These are phyloP conservation scores for Sporodiniella umbellata DNA, from an alignment of 371 early-diverging fungal genomes.

Conservation along the genomic window DNA sequence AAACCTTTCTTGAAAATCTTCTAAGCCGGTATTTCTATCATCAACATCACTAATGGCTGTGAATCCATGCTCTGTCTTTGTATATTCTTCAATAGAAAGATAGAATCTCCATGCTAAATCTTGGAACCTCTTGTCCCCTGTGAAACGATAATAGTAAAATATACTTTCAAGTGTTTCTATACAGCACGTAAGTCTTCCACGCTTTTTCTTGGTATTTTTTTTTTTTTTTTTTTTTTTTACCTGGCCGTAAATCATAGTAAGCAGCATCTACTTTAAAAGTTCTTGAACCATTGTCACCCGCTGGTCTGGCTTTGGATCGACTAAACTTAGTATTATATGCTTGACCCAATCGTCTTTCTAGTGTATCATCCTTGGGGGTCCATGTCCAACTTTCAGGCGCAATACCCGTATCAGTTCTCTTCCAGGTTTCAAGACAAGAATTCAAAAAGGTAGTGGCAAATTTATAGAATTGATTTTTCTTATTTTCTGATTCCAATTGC, in stretches of 20 bases:
- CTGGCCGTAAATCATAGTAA: slow-evolving; percentile 55
- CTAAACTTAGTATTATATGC: not conserved
- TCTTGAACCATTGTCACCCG: not conserved
- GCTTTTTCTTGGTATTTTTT: not conserved
- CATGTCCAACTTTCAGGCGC: slow-evolving; percentile 37
- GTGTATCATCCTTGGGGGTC: slow-evolving; percentile 13
- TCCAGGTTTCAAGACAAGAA: slow-evolving; percentile 31
- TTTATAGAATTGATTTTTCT: slow-evolving; percentile 3
- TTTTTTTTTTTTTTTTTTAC: slow-evolving; percentile 9
- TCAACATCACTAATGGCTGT: slow-evolving; percentile 52
- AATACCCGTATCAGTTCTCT: slow-evolving; percentile 21
- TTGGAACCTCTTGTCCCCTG: slow-evolving; percentile 60
- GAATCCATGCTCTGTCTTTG: slow-evolving; percentile 51
- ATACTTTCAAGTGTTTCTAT: slow-evolving; percentile 56
- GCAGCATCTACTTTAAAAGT: slow-evolving; percentile 15
- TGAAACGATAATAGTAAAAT: slow-evolving; percentile 67
- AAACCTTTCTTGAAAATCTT: slow-evolving; percentile 45
- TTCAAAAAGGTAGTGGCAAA: slow-evolving; percentile 29
- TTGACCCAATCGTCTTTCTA: slow-evolving; percentile 1
- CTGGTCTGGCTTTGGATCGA: not conserved
- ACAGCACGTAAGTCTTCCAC: not conserved
- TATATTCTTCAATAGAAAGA: slow-evolving; percentile 56
- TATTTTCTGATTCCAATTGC: slow-evolving; percentile 8
- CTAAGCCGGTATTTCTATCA: slow-evolving; percentile 15
- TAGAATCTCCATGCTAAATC: slow-evolving; percentile 65